Evolutionary conservation across 2,329 filamentous ascomycete species (phyloP), one percentile per base, ranked within the genome.

Genomic region (Chaetomiaceae sp.): DNA sequence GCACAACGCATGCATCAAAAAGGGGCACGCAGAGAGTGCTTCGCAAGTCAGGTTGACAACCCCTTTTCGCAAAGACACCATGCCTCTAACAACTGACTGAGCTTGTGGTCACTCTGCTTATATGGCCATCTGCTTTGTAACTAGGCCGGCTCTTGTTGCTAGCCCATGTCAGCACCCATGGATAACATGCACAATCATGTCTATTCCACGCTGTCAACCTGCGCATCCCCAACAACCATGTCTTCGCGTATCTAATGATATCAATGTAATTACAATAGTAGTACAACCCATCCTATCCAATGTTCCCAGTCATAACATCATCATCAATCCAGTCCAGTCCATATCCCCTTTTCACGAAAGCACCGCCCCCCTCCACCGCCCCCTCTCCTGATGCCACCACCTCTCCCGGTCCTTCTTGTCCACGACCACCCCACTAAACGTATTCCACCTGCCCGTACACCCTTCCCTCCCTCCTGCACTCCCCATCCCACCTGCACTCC

Each of bases 301-400:
- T 20, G 14, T 15, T 18, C 47, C 12, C 20, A 20, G 15, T 45
- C 48, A 39, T 39, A 42, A 48, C 45, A 36, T 46, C 42, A 42
- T 50, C 45, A 36, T 46, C 18, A 4, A 33, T 22, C 18, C 22
- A 24, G 9, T n/a, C 20, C n/a, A n/a, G n/a, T n/a, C n/a, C n/a
- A n/a, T n/a, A n/a, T n/a, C n/a, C n/a, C n/a, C n/a, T n/a, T n/a
- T n/a, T 60, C 49, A 64, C 15, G 58, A 63, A 34, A 63, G 52
- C 34, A 47, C 50, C 11, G 60, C 53, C 3, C 42, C 55, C 26
- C 47, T 56, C 64, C 63, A 64, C n/a, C 61, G 46, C 2, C 61
- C 62, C 34, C 65, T 53, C 42, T 66, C 65, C 6, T 60, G 56
- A 50, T 67, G 65, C 57, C 53, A 59, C 64, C 63, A 67, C 32